Percentiles rank a stretch among this genome's conserved stretches.
Evolutionary conservation across 106 monocot species (phyloP).

Genomic region (Agapanthus africanus): DNA sequence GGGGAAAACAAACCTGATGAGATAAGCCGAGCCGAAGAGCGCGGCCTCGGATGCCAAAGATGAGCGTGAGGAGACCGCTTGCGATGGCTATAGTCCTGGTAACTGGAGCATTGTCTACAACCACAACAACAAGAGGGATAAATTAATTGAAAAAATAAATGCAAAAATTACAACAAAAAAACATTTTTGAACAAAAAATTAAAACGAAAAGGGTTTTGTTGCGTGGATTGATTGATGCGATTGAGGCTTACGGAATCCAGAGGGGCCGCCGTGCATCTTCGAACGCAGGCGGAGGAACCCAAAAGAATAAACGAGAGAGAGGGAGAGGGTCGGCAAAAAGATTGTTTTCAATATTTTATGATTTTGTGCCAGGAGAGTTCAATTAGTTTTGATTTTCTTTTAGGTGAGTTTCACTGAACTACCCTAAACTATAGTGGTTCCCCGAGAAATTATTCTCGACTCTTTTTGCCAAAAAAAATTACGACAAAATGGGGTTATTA

Average conservation of each 20-base stretch:
- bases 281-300: neutral
- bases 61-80: slow-evolving; percentile 35
- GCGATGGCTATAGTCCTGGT: slow-evolving; percentile 37
- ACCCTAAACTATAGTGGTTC: too few species aligned
- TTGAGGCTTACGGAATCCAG: slow-evolving; percentile 46
- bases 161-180: neutral
- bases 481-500: too few species aligned
- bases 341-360: too few species aligned
- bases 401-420: too few species aligned
- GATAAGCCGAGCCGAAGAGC: slow-evolving; percentile 35
- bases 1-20: slow-evolving; percentile 33
- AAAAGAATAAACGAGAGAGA: neutral
- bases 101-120: slow-evolving; percentile 58
- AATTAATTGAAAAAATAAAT: neutral
- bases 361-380: too few species aligned
- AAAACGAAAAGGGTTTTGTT: neutral
- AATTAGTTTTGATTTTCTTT: too few species aligned
- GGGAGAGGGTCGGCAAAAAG: too few species aligned
- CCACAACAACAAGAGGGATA: slow-evolving; percentile 7
- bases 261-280: slow-evolving; percentile 52
- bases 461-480: too few species aligned
- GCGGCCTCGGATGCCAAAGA: slow-evolving; percentile 24
- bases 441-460: too few species aligned
- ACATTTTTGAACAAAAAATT: neutral
- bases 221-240: neutral